These are phyloP conservation scores for Helminthosporium solani DNA, from an alignment of 2,329 filamentous ascomycete species.

Conservation along the genomic window DNA sequence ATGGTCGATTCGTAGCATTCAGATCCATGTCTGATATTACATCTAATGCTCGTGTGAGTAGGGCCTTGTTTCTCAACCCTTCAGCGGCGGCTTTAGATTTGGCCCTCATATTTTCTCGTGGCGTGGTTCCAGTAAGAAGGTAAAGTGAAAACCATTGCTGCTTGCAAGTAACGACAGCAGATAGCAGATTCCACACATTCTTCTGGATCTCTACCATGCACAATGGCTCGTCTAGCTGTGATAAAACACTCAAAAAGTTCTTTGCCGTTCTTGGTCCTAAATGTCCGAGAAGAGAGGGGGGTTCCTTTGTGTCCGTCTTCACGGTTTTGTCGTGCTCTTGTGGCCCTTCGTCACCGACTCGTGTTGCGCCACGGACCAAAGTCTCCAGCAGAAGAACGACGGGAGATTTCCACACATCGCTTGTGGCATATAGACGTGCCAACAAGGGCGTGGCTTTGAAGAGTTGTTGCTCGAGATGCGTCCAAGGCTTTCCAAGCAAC, in stretches of 20 bases:
- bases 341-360: slow-evolving; percentile 42
- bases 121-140: slow-evolving; percentile 82
- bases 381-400: slow-evolving; percentile 71
- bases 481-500: slow-evolving; percentile 62
- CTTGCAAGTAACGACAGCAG: slow-evolving; percentile 80
- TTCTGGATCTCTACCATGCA: slow-evolving; percentile 64
- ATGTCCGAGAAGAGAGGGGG: slow-evolving; percentile 90
- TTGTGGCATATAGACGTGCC: slow-evolving; percentile 71
- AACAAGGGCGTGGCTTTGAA: slow-evolving; percentile 79
- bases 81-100: slow-evolving; percentile 46
- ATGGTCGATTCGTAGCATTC: slow-evolving; percentile 54
- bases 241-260: slow-evolving; percentile 77
- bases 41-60: slow-evolving; percentile 73
- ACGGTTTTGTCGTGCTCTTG: slow-evolving; percentile 32
- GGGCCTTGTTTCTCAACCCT: slow-evolving; percentile 57
- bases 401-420: slow-evolving; percentile 64
- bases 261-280: slow-evolving; percentile 80
- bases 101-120: slow-evolving; percentile 69
- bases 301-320: slow-evolving; percentile 56
- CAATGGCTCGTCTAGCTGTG: slow-evolving; percentile 74
- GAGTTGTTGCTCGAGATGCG: slow-evolving; percentile 71
- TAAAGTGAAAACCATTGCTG: slow-evolving; percentile 97
- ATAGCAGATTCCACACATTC: slow-evolving; percentile 80
- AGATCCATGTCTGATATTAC: slow-evolving; percentile 66
- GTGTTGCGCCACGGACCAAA: slow-evolving; percentile 69